Evolutionary conservation across 2,329 filamentous ascomycete species (phyloP), one percentile per base, ranked within the genome.

Genomic region (Colletotrichum melonis): DNA sequence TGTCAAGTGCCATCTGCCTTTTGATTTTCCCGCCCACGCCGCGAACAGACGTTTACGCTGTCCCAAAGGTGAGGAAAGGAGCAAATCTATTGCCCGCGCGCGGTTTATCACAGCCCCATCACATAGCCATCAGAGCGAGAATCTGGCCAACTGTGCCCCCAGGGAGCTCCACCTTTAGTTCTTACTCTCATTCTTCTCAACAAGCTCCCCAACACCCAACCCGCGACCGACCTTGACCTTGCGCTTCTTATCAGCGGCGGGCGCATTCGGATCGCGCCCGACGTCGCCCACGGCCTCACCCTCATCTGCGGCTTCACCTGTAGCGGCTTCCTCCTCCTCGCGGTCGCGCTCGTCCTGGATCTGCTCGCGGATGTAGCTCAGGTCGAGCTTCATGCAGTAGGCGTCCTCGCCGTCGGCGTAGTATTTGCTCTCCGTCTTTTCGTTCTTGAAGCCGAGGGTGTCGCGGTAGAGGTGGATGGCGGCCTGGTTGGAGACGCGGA

Each of bases 361-460:
- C 79, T 85, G 84, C 72, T 86, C 84, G 74, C 86, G 82, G 80
- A 93, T 87, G 76, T 88, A 86, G 72, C 89, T 86, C 56, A 99
- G 88, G 79, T 98, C 93, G 82, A 98, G 93, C 75, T 92, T 92
- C 97, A 99, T 99, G 80, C 92, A 94, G 81, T 92, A 98, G 49
- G 97, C 97, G 86, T 99, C 95, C 86, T 99, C 97, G 73, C 96
- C 96, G 82, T 99, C 97, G 71, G 97, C 97, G 82, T 99, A 99
- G 89, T 98, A 98, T 85, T 95, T 97, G 62, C 89, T 82, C 84
- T 97, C 95, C 12, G 93, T 91, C 86, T 95, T 97, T 76, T 97
- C 94, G 77, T 94, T 93, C 81, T 92, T 90, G 88, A 98, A 98
- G 67, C 94, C 92, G 1, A 98, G 91, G 0, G 95, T 98, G 81